Evolutionary conservation across 2,329 filamentous ascomycete genomes (phyloP), one percentile per base, ranked within the genome.

Genomic region (Colletotrichum ledebouriae): DNA sequence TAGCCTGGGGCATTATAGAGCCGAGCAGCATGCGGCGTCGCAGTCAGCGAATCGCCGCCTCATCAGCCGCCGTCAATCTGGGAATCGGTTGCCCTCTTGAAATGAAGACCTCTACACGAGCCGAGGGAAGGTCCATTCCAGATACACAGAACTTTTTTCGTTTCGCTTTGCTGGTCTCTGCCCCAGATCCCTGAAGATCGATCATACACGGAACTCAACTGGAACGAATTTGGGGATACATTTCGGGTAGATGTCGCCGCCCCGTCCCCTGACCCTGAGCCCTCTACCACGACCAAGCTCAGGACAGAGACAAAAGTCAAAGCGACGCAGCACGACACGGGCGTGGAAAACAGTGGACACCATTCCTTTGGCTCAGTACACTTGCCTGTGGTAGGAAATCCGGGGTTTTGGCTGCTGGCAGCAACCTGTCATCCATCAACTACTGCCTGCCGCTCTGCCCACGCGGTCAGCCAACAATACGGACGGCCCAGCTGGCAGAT

Each of bases 201-300:
- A n/a, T n/a, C n/a, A 64, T 41, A 67, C 53, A 67, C 64, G 52
- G 65, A 67, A 64, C 60, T 59, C 44, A 53, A 53, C 47, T 55
- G 65, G 60, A 67, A 67, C 53, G 59, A 44, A 42, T 37, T 34
- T 44, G 20, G 47, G 44, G 49, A 47, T 46, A 60, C 62, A 17
- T 17, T 41, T 50, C 44, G 42, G 20, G 60, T 39, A 41, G 47
- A 22, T 58, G 53, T 33, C 42, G 64, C 64, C 60, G 59, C n/a
- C n/a, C n/a, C n/a, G n/a, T 53, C 52, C 64, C 64, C 60, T 64
- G 64, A 58, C 44, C 64, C 44, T 63, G 46, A 47, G 22, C 39
- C 22, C 22, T 22, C 22, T 3, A 2, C n/a, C n/a, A n/a, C n/a
- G n/a, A n/a, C n/a, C n/a, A n/a, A n/a, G n/a, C n/a, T n/a, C n/a